Evolutionary conservation across 2,329 filamentous ascomycete species (phyloP), one percentile per base, ranked within the genome.

Genomic region (Ascochyta koolunga): DNA sequence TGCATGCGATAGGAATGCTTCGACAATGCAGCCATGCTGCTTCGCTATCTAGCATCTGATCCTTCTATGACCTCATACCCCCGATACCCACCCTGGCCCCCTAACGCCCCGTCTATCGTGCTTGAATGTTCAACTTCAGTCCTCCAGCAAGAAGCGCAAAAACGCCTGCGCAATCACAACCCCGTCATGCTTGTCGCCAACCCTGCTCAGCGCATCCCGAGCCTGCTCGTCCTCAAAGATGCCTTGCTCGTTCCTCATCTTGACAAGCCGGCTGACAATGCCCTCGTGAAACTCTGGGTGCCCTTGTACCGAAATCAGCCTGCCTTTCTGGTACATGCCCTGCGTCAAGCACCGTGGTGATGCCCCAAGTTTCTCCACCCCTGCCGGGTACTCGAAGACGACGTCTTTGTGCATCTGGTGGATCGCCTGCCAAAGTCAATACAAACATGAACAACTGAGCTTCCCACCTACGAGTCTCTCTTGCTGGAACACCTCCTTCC

Each of bases 321-420:
- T 82, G 36, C 82, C 79, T 8, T 86, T 83, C 18, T 81, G 75
- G 70, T 95, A 89, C 83, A 96, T 91, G 57, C 87, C 89, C 73
- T 96, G 91, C n/a, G 91, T 86, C 9, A 81, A 77, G 76, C 91
- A 96, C 39, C 80, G 76, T 3, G 82, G 80, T 2, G 89, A 89
- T 35, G 80, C 82, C 2, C 86, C 91, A 2, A 96, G 80, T 2
- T 79, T 75, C 50, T 87, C 80, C 2, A 88, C 83, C 48, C 82
- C 84, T 5, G 79, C 67, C 0, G 91, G 90, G 49, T 86, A 85
- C 19, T 80, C 75, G 62, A 82, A 83, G 5, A 93, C 88, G 32
- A 89, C 83, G 70, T 97, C 91, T 60, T 86, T 85, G 75, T 96
- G 91, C 89, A 96, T 93, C 74, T 96, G 90, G 71, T 93, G 88